Evolutionary conservation across 129 eudicot genomes (phyloP).

Genomic region (Lonicera japonica): DNA sequence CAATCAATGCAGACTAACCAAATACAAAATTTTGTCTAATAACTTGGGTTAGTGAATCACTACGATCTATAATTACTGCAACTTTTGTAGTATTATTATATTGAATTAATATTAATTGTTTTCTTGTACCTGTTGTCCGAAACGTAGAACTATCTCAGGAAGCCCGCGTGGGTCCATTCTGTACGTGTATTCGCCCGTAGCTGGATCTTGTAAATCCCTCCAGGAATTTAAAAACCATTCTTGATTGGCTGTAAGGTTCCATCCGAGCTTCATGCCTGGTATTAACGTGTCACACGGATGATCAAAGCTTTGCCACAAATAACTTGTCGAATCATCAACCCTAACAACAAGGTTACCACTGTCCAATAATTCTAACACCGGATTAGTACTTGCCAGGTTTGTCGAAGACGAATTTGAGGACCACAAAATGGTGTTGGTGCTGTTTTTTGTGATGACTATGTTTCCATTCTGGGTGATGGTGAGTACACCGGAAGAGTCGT

Average conservation of each 20-base stretch:
- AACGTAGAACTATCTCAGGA: background rate
- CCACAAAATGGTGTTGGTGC: constrained; percentile 6
- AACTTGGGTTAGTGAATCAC: no score
- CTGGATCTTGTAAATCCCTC: constrained; percentile 7
- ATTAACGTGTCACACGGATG: background rate
- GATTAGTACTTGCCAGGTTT: background rate
- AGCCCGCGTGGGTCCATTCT: constrained; percentile 1
- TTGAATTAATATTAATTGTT: no score
- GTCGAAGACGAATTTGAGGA: constrained; percentile 1
- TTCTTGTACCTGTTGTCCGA: background rate
- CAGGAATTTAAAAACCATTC: constrained; percentile 1
- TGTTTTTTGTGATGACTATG: constrained; percentile 5
- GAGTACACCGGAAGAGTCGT: constrained; percentile 15
- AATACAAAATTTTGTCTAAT: no score
- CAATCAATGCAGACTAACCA: no score
- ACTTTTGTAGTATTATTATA: no score
- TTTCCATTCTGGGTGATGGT: constrained; percentile 7
- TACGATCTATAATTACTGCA: no score
- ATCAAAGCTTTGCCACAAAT: constrained; percentile 3
- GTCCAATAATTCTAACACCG: constrained; percentile 16
- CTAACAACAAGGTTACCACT: constrained; percentile 19
- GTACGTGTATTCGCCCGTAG: background rate
- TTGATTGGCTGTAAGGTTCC: background rate
- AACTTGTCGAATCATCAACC: background rate
- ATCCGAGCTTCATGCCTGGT: constrained; percentile 5